Evolutionary conservation across 176 grass and related monocot genomes (phyloP).

Genomic region (Eleusine indica): DNA sequence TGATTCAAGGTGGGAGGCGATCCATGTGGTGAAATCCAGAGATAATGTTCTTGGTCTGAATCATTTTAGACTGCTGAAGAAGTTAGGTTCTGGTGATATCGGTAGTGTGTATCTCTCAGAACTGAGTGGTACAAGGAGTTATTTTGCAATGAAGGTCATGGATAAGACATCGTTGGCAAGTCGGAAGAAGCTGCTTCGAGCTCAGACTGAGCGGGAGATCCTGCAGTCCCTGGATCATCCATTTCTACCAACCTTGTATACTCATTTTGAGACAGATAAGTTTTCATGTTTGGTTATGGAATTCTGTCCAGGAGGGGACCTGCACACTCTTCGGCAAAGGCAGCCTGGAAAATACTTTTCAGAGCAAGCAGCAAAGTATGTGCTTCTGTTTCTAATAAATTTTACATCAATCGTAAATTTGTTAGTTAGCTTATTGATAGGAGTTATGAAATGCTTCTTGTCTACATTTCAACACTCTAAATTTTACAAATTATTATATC

Average conservation of each 20-base stretch:
- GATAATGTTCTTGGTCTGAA: slow-evolving; percentile 73
- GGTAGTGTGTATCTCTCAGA: slow-evolving; percentile 88
- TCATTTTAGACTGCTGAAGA: slow-evolving; percentile 84
- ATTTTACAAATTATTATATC: not conserved
- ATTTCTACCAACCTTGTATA: slow-evolving; percentile 88
- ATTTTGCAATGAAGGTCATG: slow-evolving; percentile 97
- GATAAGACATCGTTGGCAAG: slow-evolving; percentile 82
- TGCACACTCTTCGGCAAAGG: slow-evolving; percentile 86
- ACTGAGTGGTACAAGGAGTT: slow-evolving; percentile 74
- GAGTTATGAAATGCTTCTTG: not conserved
- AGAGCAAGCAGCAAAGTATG: slow-evolving; percentile 93
- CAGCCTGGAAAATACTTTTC: slow-evolving; percentile 87
- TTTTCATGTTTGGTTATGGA: slow-evolving; percentile 96
- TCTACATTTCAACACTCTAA: not conserved
- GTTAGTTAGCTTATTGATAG: slow-evolving; percentile 5
- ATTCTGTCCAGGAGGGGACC: slow-evolving; percentile 85
- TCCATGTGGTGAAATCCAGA: slow-evolving; percentile 63
- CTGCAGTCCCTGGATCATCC: slow-evolving; percentile 86
- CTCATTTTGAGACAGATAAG: slow-evolving; percentile 91
- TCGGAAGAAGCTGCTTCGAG: slow-evolving; percentile 87
- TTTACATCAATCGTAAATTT: not conserved
- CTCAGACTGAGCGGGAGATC: slow-evolving; percentile 87
- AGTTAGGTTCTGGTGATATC: slow-evolving; percentile 80
- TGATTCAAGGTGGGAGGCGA: slow-evolving; percentile 86
- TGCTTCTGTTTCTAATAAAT: slow-evolving; percentile 16